Conservation (phyloP, 75 land plant genomes). For the Sequoiadendron giganteum region DNA sequence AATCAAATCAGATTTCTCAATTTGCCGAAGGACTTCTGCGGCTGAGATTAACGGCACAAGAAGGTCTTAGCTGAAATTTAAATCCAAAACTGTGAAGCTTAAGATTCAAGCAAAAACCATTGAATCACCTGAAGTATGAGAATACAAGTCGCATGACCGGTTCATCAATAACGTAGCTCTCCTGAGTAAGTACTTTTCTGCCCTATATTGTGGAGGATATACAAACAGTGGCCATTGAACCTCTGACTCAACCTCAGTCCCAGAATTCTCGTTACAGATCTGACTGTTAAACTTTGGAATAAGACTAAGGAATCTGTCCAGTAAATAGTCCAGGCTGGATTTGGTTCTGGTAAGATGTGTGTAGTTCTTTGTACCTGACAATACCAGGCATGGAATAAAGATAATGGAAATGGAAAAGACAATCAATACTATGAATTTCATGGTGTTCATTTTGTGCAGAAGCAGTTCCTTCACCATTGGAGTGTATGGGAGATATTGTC, state of each 20-base stretch:
- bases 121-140: neutral
- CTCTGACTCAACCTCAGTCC: neutral
- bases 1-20: neutral
- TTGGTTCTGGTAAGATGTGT: neutral
- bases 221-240: neutral
- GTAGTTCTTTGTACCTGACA: neutral
- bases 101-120: neutral
- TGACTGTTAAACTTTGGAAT: neutral
- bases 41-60: neutral
- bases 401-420: neutral
- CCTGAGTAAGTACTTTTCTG: constrained; percentile 6
- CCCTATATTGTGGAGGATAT: neutral
- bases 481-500: neutral
- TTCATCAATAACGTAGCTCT: neutral
- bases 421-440: neutral
- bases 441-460: neutral
- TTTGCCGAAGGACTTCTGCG: neutral
- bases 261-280: neutral
- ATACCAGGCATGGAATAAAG: neutral
- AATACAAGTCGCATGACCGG: neutral
- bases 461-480: neutral
- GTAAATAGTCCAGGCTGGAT: neutral
- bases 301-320: neutral
- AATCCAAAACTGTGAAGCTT: neutral
- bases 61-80: neutral